phyloP scores from a whole-genome alignment of 2,329 filamentous ascomycete genomes.

The Fusarium virguliforme region DNA sequence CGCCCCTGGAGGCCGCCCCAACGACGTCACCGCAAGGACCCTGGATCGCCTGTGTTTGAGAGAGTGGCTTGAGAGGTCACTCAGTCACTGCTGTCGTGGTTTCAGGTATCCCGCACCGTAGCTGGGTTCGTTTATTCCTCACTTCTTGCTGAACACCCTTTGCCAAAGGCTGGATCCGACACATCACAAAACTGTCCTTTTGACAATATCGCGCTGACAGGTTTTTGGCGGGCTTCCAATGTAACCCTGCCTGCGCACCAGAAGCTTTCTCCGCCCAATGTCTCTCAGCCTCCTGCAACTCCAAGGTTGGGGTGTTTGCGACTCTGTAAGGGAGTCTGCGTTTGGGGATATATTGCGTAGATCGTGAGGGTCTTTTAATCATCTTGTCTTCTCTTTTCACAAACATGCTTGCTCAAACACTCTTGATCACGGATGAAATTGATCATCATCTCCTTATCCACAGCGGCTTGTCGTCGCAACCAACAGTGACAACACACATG shows the following conservation, averaged over 20 bases:
- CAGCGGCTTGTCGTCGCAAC: not conserved
- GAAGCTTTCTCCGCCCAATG: not conserved
- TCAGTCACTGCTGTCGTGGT: conserved; percentile 22
- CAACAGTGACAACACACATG: conserved; percentile 9
- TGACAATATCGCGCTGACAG: conserved; percentile 8
- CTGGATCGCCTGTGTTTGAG: conserved; percentile 7
- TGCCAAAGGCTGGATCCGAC: conserved; percentile 22
- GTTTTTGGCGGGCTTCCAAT: conserved; percentile 8
- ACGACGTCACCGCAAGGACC: conserved; percentile 6
- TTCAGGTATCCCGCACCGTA: conserved; percentile 33
- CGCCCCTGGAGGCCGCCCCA: not conserved
- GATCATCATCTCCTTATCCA: conserved; percentile 6
- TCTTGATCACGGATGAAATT: not conserved
- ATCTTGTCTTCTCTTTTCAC: not conserved
- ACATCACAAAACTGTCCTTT: conserved; percentile 29
- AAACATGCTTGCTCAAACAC: not conserved
- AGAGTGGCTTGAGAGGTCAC: conserved; percentile 16
- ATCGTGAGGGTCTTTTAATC: not conserved
- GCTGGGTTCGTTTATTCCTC: conserved; percentile 7
- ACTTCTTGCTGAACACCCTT: conserved; percentile 17
- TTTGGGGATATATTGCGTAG: conserved; percentile 7
- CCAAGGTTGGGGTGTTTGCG: conserved; percentile 7
- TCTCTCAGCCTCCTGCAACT: conserved; percentile 19
- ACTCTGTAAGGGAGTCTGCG: conserved; percentile 5
- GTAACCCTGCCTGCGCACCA: conserved; percentile 10